Evolutionary conservation across 805 yeast genomes (phyloP), one percentile per base, ranked within the genome.

Genomic region (Cephaloascus fragrans): DNA sequence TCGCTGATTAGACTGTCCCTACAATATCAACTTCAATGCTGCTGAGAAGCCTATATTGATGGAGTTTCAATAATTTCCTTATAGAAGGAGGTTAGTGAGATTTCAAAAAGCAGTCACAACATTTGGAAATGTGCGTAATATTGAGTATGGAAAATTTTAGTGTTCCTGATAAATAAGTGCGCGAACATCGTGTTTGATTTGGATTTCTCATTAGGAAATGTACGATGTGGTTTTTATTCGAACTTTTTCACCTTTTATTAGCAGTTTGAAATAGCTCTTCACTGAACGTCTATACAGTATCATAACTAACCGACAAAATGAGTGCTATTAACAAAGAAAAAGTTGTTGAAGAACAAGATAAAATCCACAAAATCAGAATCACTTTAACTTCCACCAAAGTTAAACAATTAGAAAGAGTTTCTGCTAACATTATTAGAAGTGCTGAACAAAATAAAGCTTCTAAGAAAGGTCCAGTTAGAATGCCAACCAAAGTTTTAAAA

Each of bases 401-500:
- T 64, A 86, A 88, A 83, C 93, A 85, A 74, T 80, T 93, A 68
- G 98, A 93, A 80, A 84, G 83, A 71, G 97, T 93, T 61, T 87
- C 94, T 60, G 76, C 81, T 62, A 83, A 80, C 83, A 84, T 90
- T 64, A 76, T 89, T 72, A 70, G 66, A 69, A 88, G 86, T 64
- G 96, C 97, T 69, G 75, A 74, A 69, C 76, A 75, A 68, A 71
- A 78, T 73, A 71, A 83, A 61, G 77, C 89, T 64, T 77, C 73
- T 69, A 88, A 87, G 83, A 90, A 88, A 80, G 99, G 99, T 67
- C 98, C 98, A 59, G 96, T 93, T 65, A 89, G 98, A 85, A 74
- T 93, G 77, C 99, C 99, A 78, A 93, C 98, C 74, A 93, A 89
- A 84, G 93, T 84, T 59, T 84, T 93, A 66, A 87, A 84, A 75